phyloP scores from a whole-genome alignment of 768 basidiomycete genomes.

The Leucocoprinus sp. region DNA sequence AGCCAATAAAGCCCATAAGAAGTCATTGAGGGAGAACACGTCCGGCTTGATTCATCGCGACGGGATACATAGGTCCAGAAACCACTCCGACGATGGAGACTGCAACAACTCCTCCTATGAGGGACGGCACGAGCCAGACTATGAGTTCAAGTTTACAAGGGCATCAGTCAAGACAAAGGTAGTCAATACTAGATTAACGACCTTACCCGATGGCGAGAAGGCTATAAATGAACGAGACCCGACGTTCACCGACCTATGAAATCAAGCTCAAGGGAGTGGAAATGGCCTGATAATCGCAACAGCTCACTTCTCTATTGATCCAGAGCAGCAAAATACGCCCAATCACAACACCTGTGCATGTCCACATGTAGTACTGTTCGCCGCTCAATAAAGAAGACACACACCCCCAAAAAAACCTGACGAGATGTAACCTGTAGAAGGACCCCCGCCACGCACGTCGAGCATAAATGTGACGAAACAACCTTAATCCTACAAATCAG shows the following conservation, averaged over 20 bases:
- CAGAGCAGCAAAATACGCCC: conserved; percentile 51
- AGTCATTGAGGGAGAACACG: conserved; percentile 66
- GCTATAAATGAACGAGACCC: conserved; percentile 43
- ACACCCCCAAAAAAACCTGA: conserved; percentile 45
- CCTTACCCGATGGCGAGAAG: conserved; percentile 41
- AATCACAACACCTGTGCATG: conserved; percentile 40
- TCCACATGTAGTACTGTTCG: background rate
- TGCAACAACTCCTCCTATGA: conserved; percentile 56
- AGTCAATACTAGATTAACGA: background rate
- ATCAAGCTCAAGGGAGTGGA: background rate
- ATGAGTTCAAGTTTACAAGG: conserved; percentile 48
- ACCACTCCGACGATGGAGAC: conserved; percentile 59
- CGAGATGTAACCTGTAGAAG: conserved; percentile 43
- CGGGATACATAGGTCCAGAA: conserved; percentile 71
- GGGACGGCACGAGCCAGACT: conserved; percentile 62
- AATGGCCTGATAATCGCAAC: background rate
- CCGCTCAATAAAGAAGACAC: conserved; percentile 1
- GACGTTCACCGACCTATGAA: conserved; percentile 45
- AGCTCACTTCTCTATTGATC: conserved; percentile 41
- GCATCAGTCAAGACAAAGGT: background rate
- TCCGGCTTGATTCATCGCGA: conserved; percentile 63
- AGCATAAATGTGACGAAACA: conserved; percentile 63
- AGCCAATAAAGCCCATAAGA: conserved; percentile 55
- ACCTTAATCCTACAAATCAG: conserved; percentile 25
- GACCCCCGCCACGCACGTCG: conserved; percentile 27